Percentiles rank a stretch among this genome's conserved stretches.
Evolutionary conservation across 352 stramenopile species (phyloP).

Genomic region (Phytophthora meadii): DNA sequence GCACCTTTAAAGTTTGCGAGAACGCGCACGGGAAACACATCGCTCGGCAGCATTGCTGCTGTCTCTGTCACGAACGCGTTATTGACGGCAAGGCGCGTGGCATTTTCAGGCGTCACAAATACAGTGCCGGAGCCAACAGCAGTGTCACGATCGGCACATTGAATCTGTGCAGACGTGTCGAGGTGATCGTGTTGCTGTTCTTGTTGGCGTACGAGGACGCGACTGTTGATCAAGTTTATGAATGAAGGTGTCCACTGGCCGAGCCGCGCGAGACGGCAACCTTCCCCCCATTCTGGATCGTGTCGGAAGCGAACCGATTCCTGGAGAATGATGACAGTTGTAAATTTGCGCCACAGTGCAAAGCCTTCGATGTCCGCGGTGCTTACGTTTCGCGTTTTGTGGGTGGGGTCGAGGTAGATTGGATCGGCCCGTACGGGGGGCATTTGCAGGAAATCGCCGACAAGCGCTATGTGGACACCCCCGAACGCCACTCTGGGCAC

Average conservation of each 20-base stretch:
- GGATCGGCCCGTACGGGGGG: conserved; percentile 3
- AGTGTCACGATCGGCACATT: too few species aligned
- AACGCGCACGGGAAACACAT: background rate
- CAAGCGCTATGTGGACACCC: background rate
- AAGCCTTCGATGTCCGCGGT: background rate
- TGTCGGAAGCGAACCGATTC: conserved; percentile 9
- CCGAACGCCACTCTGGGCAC: background rate
- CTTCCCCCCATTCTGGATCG: conserved; percentile 6
- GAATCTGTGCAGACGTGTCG: too few species aligned
- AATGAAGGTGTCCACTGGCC: background rate
- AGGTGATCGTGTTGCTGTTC: background rate
- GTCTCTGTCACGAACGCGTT: conserved; percentile 1
- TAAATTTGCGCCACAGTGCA: conserved; percentile 8
- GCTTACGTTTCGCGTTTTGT: background rate
- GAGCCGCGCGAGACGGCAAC: background rate
- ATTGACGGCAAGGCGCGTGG: background rate
- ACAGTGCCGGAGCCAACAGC: too few species aligned
- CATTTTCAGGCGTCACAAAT: conserved; percentile 13
- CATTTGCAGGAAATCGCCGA: conserved; percentile 14
- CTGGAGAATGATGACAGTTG: background rate
- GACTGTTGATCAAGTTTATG: conserved; percentile 3
- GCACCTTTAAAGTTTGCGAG: background rate
- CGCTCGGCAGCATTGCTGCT: background rate
- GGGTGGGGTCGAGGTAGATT: background rate
- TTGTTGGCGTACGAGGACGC: background rate